Conservation (phyloP, 2,329 filamentous ascomycete species). For the Nannizziopsis barbatae region DNA sequence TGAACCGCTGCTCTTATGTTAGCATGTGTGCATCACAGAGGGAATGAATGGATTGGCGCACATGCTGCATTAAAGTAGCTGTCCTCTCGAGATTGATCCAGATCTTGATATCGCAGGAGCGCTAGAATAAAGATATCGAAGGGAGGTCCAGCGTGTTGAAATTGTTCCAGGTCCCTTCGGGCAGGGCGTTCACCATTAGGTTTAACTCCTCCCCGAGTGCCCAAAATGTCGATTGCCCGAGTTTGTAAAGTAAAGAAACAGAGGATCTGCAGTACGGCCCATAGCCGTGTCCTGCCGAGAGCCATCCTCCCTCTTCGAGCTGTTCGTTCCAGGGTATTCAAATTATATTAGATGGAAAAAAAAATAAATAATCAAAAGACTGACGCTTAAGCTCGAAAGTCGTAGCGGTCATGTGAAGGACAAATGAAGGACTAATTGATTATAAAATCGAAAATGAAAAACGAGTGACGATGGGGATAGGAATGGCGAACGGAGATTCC, state of each 20-base stretch:
- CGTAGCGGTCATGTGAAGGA: neutral
- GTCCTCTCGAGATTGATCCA: slow-evolving; percentile 50
- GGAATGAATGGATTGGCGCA: slow-evolving; percentile 30
- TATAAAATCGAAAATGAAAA: too few relatives aligned
- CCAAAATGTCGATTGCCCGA: slow-evolving; percentile 19
- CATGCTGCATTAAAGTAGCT: slow-evolving; percentile 74
- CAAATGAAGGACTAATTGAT: neutral
- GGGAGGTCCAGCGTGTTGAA: slow-evolving; percentile 50
- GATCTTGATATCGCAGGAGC: slow-evolving; percentile 59
- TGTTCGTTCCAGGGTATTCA: neutral
- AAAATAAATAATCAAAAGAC: too few relatives aligned
- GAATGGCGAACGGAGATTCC: too few relatives aligned
- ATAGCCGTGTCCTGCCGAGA: neutral
- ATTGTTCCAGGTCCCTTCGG: slow-evolving; percentile 56
- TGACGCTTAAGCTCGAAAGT: too few relatives aligned
- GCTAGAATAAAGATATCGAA: slow-evolving; percentile 67
- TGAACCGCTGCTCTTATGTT: slow-evolving; percentile 53
- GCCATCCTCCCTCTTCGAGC: neutral
- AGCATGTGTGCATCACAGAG: neutral
- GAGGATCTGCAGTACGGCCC: slow-evolving; percentile 6
- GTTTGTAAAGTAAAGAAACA: slow-evolving; percentile 4
- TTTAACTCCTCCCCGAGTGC: slow-evolving; percentile 21
- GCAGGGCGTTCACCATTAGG: slow-evolving; percentile 26
- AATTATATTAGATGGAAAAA: neutral
- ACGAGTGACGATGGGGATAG: too few relatives aligned